Percentiles rank a stretch among this genome's conserved stretches.
These are phyloP conservation scores for Solanum arcanum DNA, from an alignment of 257 asterid genomes.

Conservation along the genomic window DNA sequence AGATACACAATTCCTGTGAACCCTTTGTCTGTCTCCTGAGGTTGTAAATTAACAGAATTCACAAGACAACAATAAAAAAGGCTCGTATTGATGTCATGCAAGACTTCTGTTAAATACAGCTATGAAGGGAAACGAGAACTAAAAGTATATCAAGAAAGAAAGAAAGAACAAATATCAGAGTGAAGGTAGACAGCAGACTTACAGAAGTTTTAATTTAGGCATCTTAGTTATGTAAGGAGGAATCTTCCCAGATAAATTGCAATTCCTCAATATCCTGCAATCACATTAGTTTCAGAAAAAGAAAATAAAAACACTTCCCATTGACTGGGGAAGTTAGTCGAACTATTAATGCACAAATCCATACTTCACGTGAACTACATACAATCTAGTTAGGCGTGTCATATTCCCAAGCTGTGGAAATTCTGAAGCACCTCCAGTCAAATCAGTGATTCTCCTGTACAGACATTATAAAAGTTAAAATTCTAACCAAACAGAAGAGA, in stretches of 20 bases:
- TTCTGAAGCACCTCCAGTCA: neutral
- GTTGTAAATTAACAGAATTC: neutral
- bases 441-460: neutral
- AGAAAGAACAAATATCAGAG: neutral
- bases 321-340: neutral
- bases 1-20: neutral
- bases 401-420: neutral
- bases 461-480: neutral
- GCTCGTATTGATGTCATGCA: neutral
- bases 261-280: neutral
- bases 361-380: neutral
- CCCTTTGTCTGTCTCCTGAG: neutral
- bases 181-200: neutral
- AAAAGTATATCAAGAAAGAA: neutral
- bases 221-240: neutral
- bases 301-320: neutral
- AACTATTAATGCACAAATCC: neutral
- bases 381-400: neutral
- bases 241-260: neutral
- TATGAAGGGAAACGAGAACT: neutral
- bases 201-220: neutral
- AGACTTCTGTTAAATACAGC: neutral
- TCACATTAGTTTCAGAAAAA: neutral
- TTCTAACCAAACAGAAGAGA: neutral
- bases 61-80: neutral